Conservation (phyloP, 345 rosid species). For the Melastoma malabathricum region DNA sequence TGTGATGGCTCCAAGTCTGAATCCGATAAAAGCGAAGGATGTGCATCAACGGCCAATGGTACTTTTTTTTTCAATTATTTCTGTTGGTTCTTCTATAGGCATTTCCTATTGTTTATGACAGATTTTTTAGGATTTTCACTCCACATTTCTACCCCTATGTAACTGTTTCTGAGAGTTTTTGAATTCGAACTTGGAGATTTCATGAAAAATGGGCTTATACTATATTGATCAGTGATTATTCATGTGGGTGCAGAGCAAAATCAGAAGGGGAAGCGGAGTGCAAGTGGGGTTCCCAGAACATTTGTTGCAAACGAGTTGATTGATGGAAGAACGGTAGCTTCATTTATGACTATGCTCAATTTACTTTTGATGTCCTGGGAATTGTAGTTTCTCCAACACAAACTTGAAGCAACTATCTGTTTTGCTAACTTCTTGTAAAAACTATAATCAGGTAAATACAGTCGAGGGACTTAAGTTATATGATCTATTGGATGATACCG, state of each 20-base stretch:
- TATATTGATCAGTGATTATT: not conserved
- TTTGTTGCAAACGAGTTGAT: constrained; percentile 48
- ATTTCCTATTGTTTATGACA: not conserved
- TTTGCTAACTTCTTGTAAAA: not conserved
- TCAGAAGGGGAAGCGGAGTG: constrained; percentile 34
- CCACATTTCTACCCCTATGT: no score
- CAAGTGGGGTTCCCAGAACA: constrained; percentile 31
- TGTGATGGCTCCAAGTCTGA: constrained; percentile 22
- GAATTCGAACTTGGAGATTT: not conserved
- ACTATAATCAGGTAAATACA: constrained; percentile 53
- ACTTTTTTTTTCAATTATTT: not conserved
- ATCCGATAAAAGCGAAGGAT: constrained; percentile 21
- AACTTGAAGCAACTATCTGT: not conserved
- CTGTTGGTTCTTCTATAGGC: constrained; percentile 1
- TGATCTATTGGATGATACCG: constrained; percentile 42
- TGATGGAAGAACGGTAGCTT: constrained; percentile 61
- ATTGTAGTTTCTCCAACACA: not conserved
- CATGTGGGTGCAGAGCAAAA: constrained; percentile 30
- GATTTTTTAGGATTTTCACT: no score
- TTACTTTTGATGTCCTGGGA: constrained; percentile 3
- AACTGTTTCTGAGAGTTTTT: not conserved
- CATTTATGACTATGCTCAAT: constrained; percentile 8
- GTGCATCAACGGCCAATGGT: constrained; percentile 38
- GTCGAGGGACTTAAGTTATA: constrained; percentile 84
- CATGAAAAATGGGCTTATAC: not conserved